Base-by-base conservation (phyloP, 148 eudicot species). In the Limonium bicolor region DNA sequence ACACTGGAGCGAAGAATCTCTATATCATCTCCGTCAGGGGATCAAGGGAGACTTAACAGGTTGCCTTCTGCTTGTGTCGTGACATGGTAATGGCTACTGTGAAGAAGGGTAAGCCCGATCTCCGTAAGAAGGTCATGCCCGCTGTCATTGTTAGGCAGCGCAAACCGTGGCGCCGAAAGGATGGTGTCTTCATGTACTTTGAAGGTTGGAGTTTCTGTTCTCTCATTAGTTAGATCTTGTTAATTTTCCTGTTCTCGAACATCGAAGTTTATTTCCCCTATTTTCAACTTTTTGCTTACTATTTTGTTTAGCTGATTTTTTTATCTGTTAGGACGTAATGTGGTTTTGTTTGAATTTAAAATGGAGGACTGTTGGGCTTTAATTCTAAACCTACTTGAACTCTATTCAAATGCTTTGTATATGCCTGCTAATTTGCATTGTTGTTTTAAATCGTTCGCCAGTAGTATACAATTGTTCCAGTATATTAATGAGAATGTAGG, bases 151-250 rank as follows among this genome's bases (percentile, higher is more conserved):
- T 80, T 5, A 56, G 80, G 15, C 83, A 80, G 50, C 77, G 83
- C 48, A 80, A 80, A 67, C 90, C 90, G 0, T 80, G 80, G 80
- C 74, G 83, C 63, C 69, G 83, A 80, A 76, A 80, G 88, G 88
- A 80, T 16, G 80, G 90, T 22, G 83, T 80, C 50, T 76, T 43
- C 63, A 80, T 76, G 90, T 80, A 80, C 69, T 80, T 76, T 10
- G 90, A 80, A 80, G 90, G 90, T 73, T 16, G 24, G 48, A 12
- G 30, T 14, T 39, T 42, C 13, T 42, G 33, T 30, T 22, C 2
- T 47, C 33, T 41, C 6, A 31, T 5, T 37, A 48, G 3, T 7
- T 36, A 10, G 22, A 17, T 23, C 27, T 20, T 20, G 19, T 6
- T n/a, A 23, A 45, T 4, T 35, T 36, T 27, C 17, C 7, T 43